A percentile compares a stretch with the other conserved stretches of the same genome.
Evolutionary conservation across 2,329 filamentous ascomycete species (phyloP).

Genomic region (Calonectria pseudoturangicola): DNA sequence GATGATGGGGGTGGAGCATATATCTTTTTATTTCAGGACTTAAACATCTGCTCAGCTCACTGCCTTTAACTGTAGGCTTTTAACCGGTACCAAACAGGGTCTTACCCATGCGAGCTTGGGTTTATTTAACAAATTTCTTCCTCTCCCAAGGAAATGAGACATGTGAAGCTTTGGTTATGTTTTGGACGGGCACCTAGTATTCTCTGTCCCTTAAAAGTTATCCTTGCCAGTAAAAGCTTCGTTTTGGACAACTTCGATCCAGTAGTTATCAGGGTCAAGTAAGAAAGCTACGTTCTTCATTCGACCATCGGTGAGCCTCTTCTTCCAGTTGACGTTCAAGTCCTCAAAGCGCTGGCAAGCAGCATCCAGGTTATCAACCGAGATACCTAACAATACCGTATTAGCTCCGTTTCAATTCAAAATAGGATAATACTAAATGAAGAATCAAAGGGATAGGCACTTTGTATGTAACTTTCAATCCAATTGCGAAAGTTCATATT

Average conservation of each 20-base stretch:
- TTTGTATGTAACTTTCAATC: background rate
- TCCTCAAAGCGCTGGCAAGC: slow-evolving; percentile 92
- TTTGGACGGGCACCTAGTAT: background rate
- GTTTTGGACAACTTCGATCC: slow-evolving; percentile 88
- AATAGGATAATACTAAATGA: no score
- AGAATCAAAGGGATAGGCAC: background rate
- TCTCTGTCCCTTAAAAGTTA: slow-evolving; percentile 65
- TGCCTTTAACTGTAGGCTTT: background rate
- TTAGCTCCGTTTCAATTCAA: slow-evolving; percentile 45
- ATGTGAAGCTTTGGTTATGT: background rate
- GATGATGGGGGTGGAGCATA: background rate
- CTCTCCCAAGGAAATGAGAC: no score
- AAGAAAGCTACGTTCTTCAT: slow-evolving; percentile 98
- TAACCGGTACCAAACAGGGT: background rate
- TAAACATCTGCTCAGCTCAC: background rate
- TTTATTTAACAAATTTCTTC: background rate
- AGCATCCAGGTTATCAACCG: slow-evolving; percentile 91
- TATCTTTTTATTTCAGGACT: background rate
- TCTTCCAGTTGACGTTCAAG: slow-evolving; percentile 92
- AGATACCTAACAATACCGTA: slow-evolving; percentile 72
- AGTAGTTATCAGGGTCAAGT: slow-evolving; percentile 91
- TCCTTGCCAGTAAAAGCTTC: slow-evolving; percentile 75
- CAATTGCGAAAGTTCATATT: background rate
- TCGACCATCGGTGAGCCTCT: slow-evolving; percentile 90
- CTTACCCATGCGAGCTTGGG: background rate